Conservation (phyloP, 176 grass and related monocot genomes). For the Carex cristatella region DNA sequence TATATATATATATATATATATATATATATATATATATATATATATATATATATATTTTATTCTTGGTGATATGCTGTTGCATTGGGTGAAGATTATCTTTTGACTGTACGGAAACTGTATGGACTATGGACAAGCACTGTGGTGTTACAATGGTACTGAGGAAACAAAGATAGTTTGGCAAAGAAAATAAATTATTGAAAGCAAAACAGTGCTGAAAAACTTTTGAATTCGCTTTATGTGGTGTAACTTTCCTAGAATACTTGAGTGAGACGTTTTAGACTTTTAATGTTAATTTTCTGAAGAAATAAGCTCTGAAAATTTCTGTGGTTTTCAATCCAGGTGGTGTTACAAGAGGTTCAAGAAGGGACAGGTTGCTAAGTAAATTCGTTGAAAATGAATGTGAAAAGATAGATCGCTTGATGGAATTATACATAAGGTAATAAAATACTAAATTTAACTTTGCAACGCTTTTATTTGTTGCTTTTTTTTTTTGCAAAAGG, state of each 20-base stretch:
- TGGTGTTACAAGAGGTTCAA: constrained; percentile 86
- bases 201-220: neutral
- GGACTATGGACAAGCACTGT: neutral
- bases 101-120: neutral
- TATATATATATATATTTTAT: neutral
- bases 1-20: too few species aligned
- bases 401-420: constrained; percentile 88
- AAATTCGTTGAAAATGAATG: constrained; percentile 99
- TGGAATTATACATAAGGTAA: constrained; percentile 87
- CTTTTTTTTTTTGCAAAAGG: constrained; percentile 9
- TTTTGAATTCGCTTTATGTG: neutral
- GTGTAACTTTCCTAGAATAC: neutral
- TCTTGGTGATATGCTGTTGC: neutral
- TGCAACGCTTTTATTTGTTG: neutral
- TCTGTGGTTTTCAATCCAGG: constrained; percentile 27
- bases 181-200: neutral
- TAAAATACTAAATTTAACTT: neutral
- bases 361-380: constrained; percentile 75
- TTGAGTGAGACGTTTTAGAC: neutral
- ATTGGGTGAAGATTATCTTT: neutral
- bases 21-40: too few species aligned
- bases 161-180: neutral
- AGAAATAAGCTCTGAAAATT: neutral
- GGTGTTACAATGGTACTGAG: neutral
- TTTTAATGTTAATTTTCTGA: neutral